Conservation (phyloP, 2,329 filamentous ascomycete species). For the Diaporthe ampelina region DNA sequence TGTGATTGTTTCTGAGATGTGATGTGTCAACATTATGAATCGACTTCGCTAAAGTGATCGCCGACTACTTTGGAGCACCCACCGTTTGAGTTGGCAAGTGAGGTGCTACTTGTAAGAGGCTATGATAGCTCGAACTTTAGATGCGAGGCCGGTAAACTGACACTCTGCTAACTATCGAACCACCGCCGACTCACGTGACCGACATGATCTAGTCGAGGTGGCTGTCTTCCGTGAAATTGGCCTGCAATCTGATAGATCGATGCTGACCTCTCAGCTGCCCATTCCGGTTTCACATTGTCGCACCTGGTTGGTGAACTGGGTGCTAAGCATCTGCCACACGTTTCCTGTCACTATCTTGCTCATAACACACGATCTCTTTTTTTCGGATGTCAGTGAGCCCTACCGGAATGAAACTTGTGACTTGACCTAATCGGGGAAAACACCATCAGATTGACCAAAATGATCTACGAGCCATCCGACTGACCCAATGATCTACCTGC, state of each 20-base stretch:
- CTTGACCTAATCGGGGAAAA: neutral
- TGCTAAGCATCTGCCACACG: neutral
- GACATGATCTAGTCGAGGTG: no score
- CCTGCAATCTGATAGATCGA: neutral
- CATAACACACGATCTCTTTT: neutral
- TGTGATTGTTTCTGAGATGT: neutral
- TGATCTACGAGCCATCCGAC: neutral
- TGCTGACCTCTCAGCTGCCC: neutral
- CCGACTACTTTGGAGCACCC: neutral
- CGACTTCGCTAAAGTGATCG: conserved; percentile 4
- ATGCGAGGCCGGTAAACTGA: neutral
- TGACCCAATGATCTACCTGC: neutral
- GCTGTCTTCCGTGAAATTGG: neutral
- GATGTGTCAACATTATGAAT: neutral
- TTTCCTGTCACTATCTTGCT: neutral
- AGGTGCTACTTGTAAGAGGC: neutral
- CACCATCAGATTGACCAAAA: neutral
- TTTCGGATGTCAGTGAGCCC: neutral
- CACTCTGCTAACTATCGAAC: no score
- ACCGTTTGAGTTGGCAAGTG: conserved; percentile 9
- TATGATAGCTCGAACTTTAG: neutral
- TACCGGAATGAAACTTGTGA: conserved; percentile 1
- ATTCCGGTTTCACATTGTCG: conserved; percentile 1
- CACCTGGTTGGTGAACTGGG: neutral
- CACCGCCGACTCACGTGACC: no score